Evolutionary conservation across 305 asterid species (phyloP).

Genomic region (Solanum chacoense): DNA sequence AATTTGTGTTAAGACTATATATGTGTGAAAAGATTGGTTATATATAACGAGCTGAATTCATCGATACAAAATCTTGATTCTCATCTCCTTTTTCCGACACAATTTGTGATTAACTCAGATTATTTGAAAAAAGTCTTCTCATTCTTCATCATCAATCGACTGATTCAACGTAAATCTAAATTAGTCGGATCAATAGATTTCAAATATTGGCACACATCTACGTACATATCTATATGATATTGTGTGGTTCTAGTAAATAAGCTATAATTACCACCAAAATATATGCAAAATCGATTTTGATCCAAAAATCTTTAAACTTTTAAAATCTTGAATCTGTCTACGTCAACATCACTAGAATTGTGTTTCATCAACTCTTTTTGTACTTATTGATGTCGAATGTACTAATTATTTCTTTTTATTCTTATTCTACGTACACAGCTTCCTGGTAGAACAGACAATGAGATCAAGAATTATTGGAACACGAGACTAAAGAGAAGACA

Average conservation of each 20-base stretch:
- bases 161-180: neutral
- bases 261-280: neutral
- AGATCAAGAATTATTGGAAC: conserved; percentile 28
- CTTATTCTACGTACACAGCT: neutral
- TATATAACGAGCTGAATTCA: neutral
- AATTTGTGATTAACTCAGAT: neutral
- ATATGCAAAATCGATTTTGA: neutral
- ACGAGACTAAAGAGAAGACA: conserved; percentile 25
- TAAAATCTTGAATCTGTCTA: neutral
- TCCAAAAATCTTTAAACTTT: neutral
- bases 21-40: neutral
- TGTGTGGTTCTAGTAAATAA: neutral
- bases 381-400: neutral
- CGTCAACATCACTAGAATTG: neutral
- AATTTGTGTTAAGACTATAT: neutral
- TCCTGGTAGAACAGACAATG: conserved; percentile 28
- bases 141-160: neutral
- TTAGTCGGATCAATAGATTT: neutral
- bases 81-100: neutral
- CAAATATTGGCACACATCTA: neutral
- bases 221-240: neutral
- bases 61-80: neutral
- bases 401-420: neutral
- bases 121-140: neutral
- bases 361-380: neutral